Conservation (phyloP, 805 yeast genomes). For the Maudiozyma serrabonitensis region DNA sequence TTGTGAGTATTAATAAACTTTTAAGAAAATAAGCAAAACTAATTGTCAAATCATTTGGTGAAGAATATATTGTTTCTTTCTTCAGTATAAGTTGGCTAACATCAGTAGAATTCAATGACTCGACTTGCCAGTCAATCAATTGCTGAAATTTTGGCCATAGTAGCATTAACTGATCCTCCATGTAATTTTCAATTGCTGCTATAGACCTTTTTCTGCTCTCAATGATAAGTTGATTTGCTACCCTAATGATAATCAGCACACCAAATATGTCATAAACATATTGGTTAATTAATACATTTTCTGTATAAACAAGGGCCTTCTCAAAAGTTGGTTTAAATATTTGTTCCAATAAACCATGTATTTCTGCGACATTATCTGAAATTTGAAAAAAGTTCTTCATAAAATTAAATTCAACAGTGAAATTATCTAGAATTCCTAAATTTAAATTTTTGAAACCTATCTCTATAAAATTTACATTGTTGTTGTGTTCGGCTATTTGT, state of each 20-base stretch:
- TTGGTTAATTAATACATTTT: constrained; percentile 24
- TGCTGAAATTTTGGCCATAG: constrained; percentile 85
- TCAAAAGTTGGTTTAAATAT: constrained; percentile 46
- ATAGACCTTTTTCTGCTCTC: constrained; percentile 60
- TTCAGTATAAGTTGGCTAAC: constrained; percentile 17
- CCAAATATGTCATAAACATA: constrained; percentile 67
- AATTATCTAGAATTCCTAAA: constrained; percentile 65
- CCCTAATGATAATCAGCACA: constrained; percentile 60
- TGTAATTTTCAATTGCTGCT: constrained; percentile 58
- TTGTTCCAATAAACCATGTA: constrained; percentile 37
- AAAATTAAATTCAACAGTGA: constrained; percentile 66
- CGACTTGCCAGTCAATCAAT: constrained; percentile 69
- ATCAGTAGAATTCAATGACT: constrained; percentile 47
- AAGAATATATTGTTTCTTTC: constrained; percentile 23
- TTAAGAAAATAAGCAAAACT: constrained; percentile 65
- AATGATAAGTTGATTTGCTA: constrained; percentile 54
- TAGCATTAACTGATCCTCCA: constrained; percentile 51
- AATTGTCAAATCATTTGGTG: constrained; percentile 63
- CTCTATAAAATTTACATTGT: constrained; percentile 59
- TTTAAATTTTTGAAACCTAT: constrained; percentile 64
- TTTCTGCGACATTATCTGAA: constrained; percentile 32
- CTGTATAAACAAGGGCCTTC: constrained; percentile 41
- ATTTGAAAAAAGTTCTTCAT: constrained; percentile 59
- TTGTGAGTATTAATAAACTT: constrained; percentile 55
- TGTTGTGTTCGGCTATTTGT: constrained; percentile 76